Evolutionary conservation across 306 rosid genomes (phyloP), one percentile per base, ranked within the genome.

Genomic region (Inga leiocalycina): DNA sequence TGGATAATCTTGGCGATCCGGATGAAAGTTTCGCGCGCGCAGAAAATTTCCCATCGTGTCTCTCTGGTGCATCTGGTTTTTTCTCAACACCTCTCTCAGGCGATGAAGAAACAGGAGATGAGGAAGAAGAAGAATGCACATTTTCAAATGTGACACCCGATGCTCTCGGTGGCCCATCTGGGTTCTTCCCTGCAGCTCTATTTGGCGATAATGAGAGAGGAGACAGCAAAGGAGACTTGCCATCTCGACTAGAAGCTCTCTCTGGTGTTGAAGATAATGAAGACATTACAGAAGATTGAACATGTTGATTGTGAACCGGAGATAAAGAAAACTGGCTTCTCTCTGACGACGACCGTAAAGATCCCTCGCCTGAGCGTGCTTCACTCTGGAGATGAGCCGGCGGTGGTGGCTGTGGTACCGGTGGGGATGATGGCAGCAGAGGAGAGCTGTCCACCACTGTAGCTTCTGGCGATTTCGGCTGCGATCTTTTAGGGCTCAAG

Each of bases 381-480:
- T 41, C 83, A 70, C 7, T 70, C 56, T 39, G 69, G 3, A 39
- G 39, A 56, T 34, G 34, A 16, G 57, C 76, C 22, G 13, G 56
- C 10, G 76, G 67, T 3, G 81, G 30, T 7, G 85, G 88, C 3
- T 61, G 86, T 8, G 81, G 14, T 5, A 82, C 87, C 1, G 72
- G 86, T 13, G 81, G 41, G n/a, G 80, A 16, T 56, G 45, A 45
- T 67, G 45, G 71, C 17, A 57, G 13, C 0, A 85, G 85, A 22
- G 41, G 82, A 4, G 76, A 76, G 43, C 32, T 20, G 24, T 22
- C 76, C 78, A n/a, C 64, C 34, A 68, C 71, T 10, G 74, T 49
- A 5, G 87, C 79, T 82, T 91, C 97, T 0, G 93, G 95, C 8
- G 98, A 92, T 68, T 83, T 90, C 2, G 89, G 79, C 39, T 79